A percentile compares a stretch with the other conserved stretches of the same genome.
Evolutionary conservation across 352 stramenopile genomes (phyloP).

Genomic region (Pythium chondricola): DNA sequence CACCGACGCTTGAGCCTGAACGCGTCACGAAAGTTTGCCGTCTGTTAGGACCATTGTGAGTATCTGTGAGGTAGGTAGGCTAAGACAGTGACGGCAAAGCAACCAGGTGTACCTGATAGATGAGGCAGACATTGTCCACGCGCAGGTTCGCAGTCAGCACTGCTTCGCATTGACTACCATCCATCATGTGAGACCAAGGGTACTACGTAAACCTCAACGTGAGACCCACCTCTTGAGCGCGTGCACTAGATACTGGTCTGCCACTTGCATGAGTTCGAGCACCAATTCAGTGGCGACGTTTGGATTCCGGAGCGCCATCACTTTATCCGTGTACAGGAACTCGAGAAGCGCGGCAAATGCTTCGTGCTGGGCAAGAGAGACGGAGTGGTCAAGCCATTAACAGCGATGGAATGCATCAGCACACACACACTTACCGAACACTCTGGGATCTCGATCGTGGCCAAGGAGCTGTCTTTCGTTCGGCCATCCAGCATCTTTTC

Average conservation of each 20-base stretch:
- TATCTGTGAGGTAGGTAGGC: neutral
- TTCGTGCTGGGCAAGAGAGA: conserved; percentile 38
- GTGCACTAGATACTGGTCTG: conserved; percentile 83
- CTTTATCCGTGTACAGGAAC: conserved; percentile 87
- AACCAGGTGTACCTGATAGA: conserved; percentile 66
- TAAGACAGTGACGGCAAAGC: too few relatives aligned
- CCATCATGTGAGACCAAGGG: neutral
- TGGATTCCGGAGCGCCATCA: conserved; percentile 27
- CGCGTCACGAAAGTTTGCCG: conserved; percentile 60
- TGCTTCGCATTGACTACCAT: conserved; percentile 63
- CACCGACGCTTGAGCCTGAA: conserved; percentile 77
- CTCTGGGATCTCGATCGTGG: conserved; percentile 68
- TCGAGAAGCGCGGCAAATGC: conserved; percentile 82
- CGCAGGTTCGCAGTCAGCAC: conserved; percentile 62
- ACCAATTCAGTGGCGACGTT: conserved; percentile 48
- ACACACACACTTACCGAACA: conserved; percentile 40
- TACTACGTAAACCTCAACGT: neutral
- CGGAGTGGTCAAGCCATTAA: neutral
- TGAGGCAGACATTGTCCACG: conserved; percentile 65
- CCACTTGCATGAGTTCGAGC: conserved; percentile 71
- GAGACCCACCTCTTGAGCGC: conserved; percentile 40
- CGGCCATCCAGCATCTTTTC: conserved; percentile 88
- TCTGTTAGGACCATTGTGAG: too few relatives aligned
- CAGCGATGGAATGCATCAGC: neutral
- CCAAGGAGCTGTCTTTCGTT: conserved; percentile 71